A percentile compares a stretch with the other conserved stretches of the same genome.
phyloP scores from a whole-genome alignment of 352 stramenopile genomes.

The Pythium aristosporum region DNA sequence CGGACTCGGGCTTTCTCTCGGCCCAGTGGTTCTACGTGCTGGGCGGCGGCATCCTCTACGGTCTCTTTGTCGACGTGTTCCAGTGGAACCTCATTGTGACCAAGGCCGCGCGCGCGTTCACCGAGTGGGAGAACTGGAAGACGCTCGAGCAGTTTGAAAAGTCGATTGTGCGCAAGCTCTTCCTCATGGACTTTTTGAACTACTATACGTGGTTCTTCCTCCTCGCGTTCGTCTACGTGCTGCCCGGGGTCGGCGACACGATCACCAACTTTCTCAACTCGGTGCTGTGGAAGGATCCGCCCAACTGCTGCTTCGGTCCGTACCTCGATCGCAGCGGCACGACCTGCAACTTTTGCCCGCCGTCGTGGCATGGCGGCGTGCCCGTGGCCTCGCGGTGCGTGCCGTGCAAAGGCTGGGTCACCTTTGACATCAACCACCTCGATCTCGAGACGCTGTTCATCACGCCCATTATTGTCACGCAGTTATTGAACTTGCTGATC shows the following conservation, averaged over 20 bases:
- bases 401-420: constrained; percentile 73
- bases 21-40: constrained; percentile 84
- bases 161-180: constrained; percentile 74
- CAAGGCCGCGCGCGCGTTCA: constrained; percentile 64
- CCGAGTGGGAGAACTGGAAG: constrained; percentile 85
- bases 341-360: constrained; percentile 56
- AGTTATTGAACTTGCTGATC: constrained; percentile 72
- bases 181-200: constrained; percentile 87
- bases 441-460: constrained; percentile 81
- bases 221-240: constrained; percentile 84
- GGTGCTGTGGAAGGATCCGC: constrained; percentile 69
- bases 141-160: constrained; percentile 83
- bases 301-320: constrained; percentile 82
- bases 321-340: constrained; percentile 54
- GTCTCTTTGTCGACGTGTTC: constrained; percentile 80
- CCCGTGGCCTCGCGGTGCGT: constrained; percentile 47
- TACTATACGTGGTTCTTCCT: constrained; percentile 90
- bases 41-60: constrained; percentile 70
- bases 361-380: constrained; percentile 50
- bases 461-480: constrained; percentile 81
- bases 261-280: constrained; percentile 83
- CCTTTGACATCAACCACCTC: constrained; percentile 80
- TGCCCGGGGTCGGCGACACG: constrained; percentile 72
- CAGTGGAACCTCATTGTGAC: constrained; percentile 84
- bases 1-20: constrained; percentile 58